A percentile compares a stretch with the other conserved stretches of the same genome.
These are phyloP conservation scores for Vigna angularis DNA, from an alignment of 306 rosid genomes.

Conservation along the genomic window DNA sequence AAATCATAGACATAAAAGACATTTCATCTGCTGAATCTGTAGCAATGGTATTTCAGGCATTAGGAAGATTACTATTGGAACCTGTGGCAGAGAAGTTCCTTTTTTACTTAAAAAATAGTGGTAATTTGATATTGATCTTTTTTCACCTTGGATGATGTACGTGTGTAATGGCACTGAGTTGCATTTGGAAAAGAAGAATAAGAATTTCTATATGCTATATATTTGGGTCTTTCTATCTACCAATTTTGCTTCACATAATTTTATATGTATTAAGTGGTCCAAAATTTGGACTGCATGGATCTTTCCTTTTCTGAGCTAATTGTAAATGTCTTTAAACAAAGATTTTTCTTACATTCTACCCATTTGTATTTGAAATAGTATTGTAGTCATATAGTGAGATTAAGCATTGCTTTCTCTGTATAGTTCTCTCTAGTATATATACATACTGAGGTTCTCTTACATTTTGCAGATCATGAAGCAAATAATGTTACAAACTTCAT, in stretches of 20 bases:
- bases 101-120: slow-evolving; percentile 57
- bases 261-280: slow-evolving; percentile 32
- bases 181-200: slow-evolving; percentile 34
- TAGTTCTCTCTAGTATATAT: slow-evolving; percentile 23
- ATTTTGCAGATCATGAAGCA: slow-evolving; percentile 71
- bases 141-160: slow-evolving; percentile 38
- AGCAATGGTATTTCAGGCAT: slow-evolving; percentile 61
- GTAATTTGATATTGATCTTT: slow-evolving; percentile 54
- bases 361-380: slow-evolving; percentile 17
- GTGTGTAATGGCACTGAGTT: slow-evolving; percentile 19
- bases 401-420: slow-evolving; percentile 29
- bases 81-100: slow-evolving; percentile 72
- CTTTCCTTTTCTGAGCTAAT: background rate
- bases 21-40: slow-evolving; percentile 54
- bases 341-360: slow-evolving; percentile 8
- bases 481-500: slow-evolving; percentile 66
- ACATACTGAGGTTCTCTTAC: slow-evolving; percentile 40
- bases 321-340: slow-evolving; percentile 12
- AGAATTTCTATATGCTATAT: slow-evolving; percentile 15
- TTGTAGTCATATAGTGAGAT: slow-evolving; percentile 29
- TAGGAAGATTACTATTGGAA: slow-evolving; percentile 74
- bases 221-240: slow-evolving; percentile 31
- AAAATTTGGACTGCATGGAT: background rate
- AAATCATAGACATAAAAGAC: slow-evolving; percentile 61
- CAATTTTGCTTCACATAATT: slow-evolving; percentile 19